A percentile compares a stretch with the other conserved stretches of the same genome.
phyloP scores from a whole-genome alignment of 2,329 filamentous ascomycete species.

The Aspergillus neoniger region DNA sequence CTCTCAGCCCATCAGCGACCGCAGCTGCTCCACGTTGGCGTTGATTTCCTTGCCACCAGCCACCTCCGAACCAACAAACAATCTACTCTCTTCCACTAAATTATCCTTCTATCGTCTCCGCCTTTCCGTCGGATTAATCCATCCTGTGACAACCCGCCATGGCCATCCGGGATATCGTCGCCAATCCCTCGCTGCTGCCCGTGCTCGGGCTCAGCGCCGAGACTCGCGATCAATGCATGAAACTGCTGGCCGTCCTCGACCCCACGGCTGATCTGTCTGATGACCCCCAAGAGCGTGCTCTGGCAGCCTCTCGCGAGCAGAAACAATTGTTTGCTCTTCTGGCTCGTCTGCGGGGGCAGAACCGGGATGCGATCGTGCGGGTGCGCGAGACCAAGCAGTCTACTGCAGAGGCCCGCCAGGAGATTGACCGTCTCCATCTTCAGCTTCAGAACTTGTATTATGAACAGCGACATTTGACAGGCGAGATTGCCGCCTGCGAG shows the following conservation, averaged over 20 bases:
- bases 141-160: constrained; percentile 40
- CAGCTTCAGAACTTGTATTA: constrained; percentile 96
- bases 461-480: constrained; percentile 85
- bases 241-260: constrained; percentile 58
- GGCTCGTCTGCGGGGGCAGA: constrained; percentile 76
- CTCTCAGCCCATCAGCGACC: constrained; percentile 18
- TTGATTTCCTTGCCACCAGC: constrained; percentile 10
- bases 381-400: constrained; percentile 82
- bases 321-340: constrained; percentile 78
- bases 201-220: constrained; percentile 73
- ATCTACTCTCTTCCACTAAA: constrained; percentile 8
- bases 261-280: constrained; percentile 46
- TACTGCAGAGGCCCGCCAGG: constrained; percentile 83
- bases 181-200: constrained; percentile 64
- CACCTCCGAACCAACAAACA: constrained; percentile 6
- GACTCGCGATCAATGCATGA: constrained; percentile 70
- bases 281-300: constrained; percentile 52
- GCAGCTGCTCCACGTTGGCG: constrained; percentile 17
- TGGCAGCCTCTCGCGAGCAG: constrained; percentile 71
- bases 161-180: constrained; percentile 61
- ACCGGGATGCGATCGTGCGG: constrained; percentile 76
- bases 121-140: constrained; percentile 2
- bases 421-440: constrained; percentile 88
- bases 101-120: constrained; percentile 16
- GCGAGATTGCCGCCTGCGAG: constrained; percentile 88